Evolutionary conservation across 2,329 filamentous ascomycete species (phyloP).

Genomic region (Acephala macrosclerotiorum): DNA sequence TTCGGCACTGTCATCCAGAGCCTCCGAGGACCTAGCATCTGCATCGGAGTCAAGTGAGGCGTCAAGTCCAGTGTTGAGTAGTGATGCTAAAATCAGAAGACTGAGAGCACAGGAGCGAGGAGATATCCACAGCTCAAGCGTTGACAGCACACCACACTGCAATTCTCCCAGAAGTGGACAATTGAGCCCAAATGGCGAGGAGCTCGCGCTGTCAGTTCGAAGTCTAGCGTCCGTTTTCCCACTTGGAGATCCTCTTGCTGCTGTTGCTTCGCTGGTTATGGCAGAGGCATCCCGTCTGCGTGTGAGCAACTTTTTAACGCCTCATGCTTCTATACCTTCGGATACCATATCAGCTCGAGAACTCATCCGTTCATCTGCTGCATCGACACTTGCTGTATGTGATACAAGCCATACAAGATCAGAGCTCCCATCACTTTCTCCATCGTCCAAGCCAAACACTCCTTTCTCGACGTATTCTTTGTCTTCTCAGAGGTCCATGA

Average conservation of each 20-base stretch:
- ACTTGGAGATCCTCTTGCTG: slow-evolving; percentile 22
- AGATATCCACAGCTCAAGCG: slow-evolving; percentile 40
- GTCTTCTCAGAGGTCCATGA: slow-evolving; percentile 23
- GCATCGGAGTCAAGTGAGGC: slow-evolving; percentile 21
- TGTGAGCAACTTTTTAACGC: neutral
- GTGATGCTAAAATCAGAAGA: slow-evolving; percentile 35
- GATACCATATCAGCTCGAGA: neutral
- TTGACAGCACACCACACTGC: slow-evolving; percentile 32
- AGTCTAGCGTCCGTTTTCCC: slow-evolving; percentile 15
- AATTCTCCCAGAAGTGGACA: slow-evolving; percentile 36
- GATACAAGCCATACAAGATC: slow-evolving; percentile 8
- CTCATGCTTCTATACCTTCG: neutral
- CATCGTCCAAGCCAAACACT: slow-evolving; percentile 12
- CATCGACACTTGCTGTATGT: neutral
- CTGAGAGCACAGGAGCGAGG: slow-evolving; percentile 39
- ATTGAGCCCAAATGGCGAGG: slow-evolving; percentile 18
- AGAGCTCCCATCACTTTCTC: slow-evolving; percentile 11
- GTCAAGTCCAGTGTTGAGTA: slow-evolving; percentile 26
- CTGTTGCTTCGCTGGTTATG: slow-evolving; percentile 21
- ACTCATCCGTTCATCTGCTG: neutral
- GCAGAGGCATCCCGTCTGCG: neutral
- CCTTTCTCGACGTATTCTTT: slow-evolving; percentile 23
- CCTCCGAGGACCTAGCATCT: slow-evolving; percentile 24
- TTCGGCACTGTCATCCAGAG: slow-evolving; percentile 25
- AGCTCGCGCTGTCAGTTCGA: neutral